phyloP scores from a whole-genome alignment of 148 eudicot species.

The Agrostemma githago region DNA sequence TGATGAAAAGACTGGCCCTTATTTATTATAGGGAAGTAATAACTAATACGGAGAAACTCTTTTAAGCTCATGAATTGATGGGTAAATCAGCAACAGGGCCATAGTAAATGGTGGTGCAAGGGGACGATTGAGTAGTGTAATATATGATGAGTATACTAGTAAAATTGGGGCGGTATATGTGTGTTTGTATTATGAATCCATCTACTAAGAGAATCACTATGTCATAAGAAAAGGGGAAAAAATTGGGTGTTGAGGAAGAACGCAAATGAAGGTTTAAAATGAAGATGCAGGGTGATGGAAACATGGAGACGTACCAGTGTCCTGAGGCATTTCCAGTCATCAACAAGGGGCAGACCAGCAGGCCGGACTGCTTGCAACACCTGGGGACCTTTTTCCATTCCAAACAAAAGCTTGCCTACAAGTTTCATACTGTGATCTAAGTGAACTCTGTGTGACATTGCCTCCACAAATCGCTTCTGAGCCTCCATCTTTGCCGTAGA shows the following conservation, averaged over 20 bases:
- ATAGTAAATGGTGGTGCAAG: background rate
- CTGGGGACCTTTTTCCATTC: conserved; percentile 64
- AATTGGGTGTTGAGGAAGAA: background rate
- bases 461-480: conserved; percentile 71
- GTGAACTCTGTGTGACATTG: conserved; percentile 86
- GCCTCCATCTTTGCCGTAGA: conserved; percentile 69
- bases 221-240: background rate
- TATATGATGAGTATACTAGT: background rate
- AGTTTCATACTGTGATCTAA: conserved; percentile 68
- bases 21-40: background rate
- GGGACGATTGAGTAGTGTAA: background rate
- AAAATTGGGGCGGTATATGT: too few species aligned
- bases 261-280: background rate
- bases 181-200: too few species aligned
- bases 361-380: conserved; percentile 57
- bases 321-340: conserved; percentile 89
- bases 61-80: background rate
- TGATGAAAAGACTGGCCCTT: background rate
- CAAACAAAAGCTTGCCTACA: conserved; percentile 84
- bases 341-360: conserved; percentile 77
- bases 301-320: conserved; percentile 42
- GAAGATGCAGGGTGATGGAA: background rate
- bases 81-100: background rate
- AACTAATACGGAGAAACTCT: too few species aligned
- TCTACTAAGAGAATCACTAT: background rate